Conservation (phyloP, 352 stramenopile species). For the Pythium dissimile region DNA sequence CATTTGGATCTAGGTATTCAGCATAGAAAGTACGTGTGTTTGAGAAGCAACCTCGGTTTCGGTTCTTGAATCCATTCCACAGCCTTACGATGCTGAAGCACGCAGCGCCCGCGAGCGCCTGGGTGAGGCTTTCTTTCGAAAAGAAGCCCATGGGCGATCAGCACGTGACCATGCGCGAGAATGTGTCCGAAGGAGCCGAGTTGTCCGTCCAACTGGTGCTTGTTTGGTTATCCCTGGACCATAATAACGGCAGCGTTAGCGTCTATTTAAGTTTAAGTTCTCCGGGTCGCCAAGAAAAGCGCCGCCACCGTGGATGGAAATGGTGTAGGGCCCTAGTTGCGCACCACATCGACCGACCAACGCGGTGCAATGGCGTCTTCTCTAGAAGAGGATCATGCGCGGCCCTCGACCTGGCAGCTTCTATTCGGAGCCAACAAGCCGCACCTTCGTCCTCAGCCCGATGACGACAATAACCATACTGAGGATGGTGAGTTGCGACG, state of each 20-base stretch:
- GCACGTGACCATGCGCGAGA: too few species aligned
- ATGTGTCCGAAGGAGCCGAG: too few species aligned
- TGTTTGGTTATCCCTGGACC: too few species aligned
- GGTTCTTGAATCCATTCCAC: too few species aligned
- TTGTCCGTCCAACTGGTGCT: too few species aligned
- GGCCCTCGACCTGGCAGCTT: slow-evolving; percentile 54
- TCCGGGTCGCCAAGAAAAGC: neutral
- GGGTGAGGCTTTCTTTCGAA: slow-evolving; percentile 60
- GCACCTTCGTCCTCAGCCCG: neutral
- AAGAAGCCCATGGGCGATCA: slow-evolving; percentile 32
- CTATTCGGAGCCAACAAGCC: slow-evolving; percentile 46
- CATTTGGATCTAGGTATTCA: slow-evolving; percentile 59
- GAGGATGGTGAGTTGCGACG: too few species aligned
- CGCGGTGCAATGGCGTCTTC: slow-evolving; percentile 22
- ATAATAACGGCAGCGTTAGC: too few species aligned
- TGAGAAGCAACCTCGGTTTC: too few species aligned
- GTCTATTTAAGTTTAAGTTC: neutral
- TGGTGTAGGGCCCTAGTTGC: neutral
- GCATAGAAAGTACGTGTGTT: too few species aligned
- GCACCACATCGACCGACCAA: neutral
- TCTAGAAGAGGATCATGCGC: slow-evolving; percentile 2
- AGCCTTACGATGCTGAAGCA: slow-evolving; percentile 51
- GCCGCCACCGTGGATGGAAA: too few species aligned
- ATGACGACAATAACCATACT: neutral
- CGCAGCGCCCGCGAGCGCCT: slow-evolving; percentile 50